Base-by-base conservation (phyloP, 495 filamentous ascomycete species). In the Niebla homalea region DNA sequence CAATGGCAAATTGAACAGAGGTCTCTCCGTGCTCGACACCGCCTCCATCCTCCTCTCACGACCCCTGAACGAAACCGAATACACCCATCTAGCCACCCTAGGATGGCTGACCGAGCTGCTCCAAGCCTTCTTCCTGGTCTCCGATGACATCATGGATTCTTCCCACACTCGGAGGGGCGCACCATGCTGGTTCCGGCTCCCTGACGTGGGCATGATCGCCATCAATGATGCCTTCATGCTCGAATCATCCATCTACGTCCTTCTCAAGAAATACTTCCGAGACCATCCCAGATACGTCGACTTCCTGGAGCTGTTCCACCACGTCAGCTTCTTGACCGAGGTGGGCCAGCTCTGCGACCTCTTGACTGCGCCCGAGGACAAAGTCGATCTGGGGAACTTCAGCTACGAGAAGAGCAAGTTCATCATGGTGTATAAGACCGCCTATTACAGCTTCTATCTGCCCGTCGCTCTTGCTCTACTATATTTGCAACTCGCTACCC, bases 141-240 rank as follows among this genome's bases (percentile, higher is more conserved):
- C 87, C 53, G 92, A 98, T 67, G 92, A 98, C 68, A 94, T 97
- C 58, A 98, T 98, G 92, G 92, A 98, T 72, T 64, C 74, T 59
- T 89, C 84, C 55, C 88, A 92, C 67, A 98, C 92, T 37, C 85
- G 92, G 36, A 87, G 92, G 54, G 87, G 89, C 48, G 77, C 80
- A 66, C 89, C 92, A 3, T 98, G 92, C 73, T 98, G 92, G 92
- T 98, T 94, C 71, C 79, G 79, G 43, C 77, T 87, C 45, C 79
- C 86, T 32, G 75, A 80, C 25, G 92, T 98, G 20, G 89, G 89
- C 58, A 84, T 87, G 78, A 74, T 95, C 59, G 93, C 92, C 60
- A 95, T 98, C 74, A 98, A 98, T 73, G 92, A 98, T 63, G 81
- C 90, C 55, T 94, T 98, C 77, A 80, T 97, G 77, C 84, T 98